Percentiles rank a stretch among this genome's conserved stretches.
These are phyloP conservation scores for Metarhizium brunneum DNA, from an alignment of 2,329 filamentous ascomycete genomes.

Conservation along the genomic window DNA sequence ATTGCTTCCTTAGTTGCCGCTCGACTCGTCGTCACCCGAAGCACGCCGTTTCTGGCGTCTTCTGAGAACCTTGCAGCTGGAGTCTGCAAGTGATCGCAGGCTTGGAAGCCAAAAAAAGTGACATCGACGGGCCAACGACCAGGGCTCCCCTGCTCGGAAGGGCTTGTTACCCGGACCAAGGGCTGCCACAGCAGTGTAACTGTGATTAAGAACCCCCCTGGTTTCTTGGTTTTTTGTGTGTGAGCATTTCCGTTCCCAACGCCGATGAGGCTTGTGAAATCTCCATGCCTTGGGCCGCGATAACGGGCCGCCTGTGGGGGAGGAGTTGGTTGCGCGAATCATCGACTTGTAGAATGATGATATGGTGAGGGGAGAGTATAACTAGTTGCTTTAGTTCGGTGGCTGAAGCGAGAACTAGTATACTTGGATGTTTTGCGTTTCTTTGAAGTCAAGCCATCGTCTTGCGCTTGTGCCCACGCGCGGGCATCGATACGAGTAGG, in stretches of 20 bases:
- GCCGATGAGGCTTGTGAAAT: not conserved
- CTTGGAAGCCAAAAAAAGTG: not conserved
- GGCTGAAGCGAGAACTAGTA: not conserved
- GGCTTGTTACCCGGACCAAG: not conserved
- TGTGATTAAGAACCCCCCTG: not conserved
- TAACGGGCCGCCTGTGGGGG: slow-evolving; percentile 1
- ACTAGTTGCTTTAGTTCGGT: not conserved
- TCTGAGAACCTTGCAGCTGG: slow-evolving; percentile 1
- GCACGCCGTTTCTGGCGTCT: not conserved
- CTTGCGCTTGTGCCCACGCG: no score
- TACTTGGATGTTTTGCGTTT: not conserved
- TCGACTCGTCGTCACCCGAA: not conserved
- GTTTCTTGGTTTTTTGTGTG: not conserved
- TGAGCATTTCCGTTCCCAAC: not conserved
- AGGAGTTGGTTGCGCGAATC: not conserved
- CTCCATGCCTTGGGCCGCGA: slow-evolving; percentile 1
- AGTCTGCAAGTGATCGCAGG: slow-evolving; percentile 2
- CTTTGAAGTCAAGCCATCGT: not conserved
- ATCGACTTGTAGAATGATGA: not conserved
- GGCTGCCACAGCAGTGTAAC: not conserved
- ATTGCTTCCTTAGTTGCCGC: not conserved
- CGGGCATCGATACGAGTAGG: no score
- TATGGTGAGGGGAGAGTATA: not conserved
- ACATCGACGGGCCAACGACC: not conserved
- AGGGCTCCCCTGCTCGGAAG: not conserved